phyloP scores from a whole-genome alignment of 2,329 filamentous ascomycete species.

The Fusarium sp. region DNA sequence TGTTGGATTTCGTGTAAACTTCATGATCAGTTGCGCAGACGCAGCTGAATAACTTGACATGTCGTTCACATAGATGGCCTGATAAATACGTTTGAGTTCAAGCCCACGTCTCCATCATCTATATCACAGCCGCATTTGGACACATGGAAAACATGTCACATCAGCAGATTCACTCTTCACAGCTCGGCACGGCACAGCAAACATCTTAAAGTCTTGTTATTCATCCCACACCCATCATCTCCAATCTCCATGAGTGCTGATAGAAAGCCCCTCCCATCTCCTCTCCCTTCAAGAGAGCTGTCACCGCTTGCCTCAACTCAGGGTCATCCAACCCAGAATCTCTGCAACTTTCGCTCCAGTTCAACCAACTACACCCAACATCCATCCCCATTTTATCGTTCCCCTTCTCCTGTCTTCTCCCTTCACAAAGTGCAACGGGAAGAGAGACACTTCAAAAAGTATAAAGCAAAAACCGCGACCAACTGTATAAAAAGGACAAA shows the following conservation, averaged over 20 bases:
- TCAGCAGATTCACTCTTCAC: not conserved
- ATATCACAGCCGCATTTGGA: not conserved
- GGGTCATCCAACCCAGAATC: conserved; percentile 1
- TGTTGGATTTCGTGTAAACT: not conserved
- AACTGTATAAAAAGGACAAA: conserved; percentile 11
- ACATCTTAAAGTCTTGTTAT: conserved; percentile 33
- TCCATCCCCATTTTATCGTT: conserved; percentile 23
- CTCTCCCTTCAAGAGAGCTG: conserved; percentile 21
- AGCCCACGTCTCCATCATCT: not conserved
- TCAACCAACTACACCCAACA: conserved; percentile 15
- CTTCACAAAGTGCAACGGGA: conserved; percentile 17
- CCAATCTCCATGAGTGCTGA: conserved; percentile 33
- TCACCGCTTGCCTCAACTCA: conserved; percentile 9
- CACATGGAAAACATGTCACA: not conserved
- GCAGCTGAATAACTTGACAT: not conserved
- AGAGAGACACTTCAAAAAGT: conserved; percentile 17
- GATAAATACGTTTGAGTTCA: not conserved
- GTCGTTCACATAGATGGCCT: not conserved
- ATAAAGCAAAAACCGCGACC: conserved; percentile 14
- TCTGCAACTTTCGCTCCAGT: conserved; percentile 14
- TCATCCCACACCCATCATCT: conserved; percentile 35
- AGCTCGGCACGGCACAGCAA: not conserved
- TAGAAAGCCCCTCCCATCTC: conserved; percentile 18
- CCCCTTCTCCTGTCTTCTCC: conserved; percentile 15
- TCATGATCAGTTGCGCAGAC: not conserved